Evolutionary conservation across 768 basidiomycete genomes (phyloP).

Genomic region (Mycena chlorophos): DNA sequence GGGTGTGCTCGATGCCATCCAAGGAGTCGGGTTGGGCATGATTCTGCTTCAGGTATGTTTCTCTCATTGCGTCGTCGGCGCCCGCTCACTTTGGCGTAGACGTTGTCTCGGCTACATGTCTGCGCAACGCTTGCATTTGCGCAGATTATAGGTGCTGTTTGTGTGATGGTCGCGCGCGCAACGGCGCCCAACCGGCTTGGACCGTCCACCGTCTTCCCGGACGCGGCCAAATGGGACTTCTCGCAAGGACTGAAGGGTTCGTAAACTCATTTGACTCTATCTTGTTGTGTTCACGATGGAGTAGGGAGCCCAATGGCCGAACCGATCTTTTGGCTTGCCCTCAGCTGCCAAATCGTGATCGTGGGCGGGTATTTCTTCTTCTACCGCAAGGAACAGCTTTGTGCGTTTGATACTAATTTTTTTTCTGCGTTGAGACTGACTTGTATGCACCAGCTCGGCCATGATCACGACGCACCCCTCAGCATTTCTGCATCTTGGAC

Average conservation of each 20-base stretch:
- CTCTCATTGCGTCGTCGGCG: conserved; percentile 28
- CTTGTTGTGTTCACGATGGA: neutral
- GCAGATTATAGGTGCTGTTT: conserved; percentile 84
- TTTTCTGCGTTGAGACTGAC: neutral
- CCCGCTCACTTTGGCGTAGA: conserved; percentile 37
- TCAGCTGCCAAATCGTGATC: conserved; percentile 78
- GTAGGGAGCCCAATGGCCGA: conserved; percentile 77
- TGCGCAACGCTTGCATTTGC: conserved; percentile 91
- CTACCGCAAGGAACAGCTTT: conserved; percentile 92
- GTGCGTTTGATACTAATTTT: conserved; percentile 47
- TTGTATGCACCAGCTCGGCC: conserved; percentile 34
- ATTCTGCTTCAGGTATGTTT: conserved; percentile 69
- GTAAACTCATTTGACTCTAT: conserved; percentile 18
- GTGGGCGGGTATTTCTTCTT: conserved; percentile 95
- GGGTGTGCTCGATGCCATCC: conserved; percentile 90
- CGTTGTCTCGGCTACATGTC: conserved; percentile 89
- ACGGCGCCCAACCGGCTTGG: conserved; percentile 90
- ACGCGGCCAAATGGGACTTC: conserved; percentile 90
- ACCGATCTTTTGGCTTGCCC: conserved; percentile 86
- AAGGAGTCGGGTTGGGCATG: conserved; percentile 93
- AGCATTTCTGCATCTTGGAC: conserved; percentile 11
- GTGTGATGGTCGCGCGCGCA: conserved; percentile 91
- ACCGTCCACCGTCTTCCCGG: conserved; percentile 88
- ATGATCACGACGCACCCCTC: conserved; percentile 28
- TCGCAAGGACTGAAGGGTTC: conserved; percentile 60